These are phyloP conservation scores for Suaeda aralocaspica DNA, from an alignment of 148 eudicot species.

Conservation along the genomic window DNA sequence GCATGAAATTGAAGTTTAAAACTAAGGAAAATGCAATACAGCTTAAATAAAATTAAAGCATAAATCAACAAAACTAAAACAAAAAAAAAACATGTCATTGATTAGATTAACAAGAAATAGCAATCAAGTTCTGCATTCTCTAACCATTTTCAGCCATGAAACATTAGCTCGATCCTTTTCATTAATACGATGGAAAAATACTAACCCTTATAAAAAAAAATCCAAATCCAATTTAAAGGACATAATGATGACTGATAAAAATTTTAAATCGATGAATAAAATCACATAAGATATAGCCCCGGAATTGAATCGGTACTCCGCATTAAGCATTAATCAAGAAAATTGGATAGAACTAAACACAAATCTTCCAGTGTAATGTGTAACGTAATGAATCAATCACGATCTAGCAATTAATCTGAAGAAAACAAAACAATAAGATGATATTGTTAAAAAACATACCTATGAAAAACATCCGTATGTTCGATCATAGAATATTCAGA, in stretches of 20 bases:
- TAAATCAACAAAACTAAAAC: neutral
- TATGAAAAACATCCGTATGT: too few relatives aligned
- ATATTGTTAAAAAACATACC: too few relatives aligned
- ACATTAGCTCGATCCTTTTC: neutral
- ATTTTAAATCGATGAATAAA: neutral
- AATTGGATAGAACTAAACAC: too few relatives aligned
- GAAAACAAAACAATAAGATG: too few relatives aligned
- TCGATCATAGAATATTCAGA: too few relatives aligned
- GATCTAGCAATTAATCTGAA: too few relatives aligned
- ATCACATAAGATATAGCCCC: constrained; percentile 11
- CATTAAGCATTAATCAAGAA: too few relatives aligned
- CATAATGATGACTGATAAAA: neutral
- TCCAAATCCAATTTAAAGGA: neutral
- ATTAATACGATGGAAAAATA: neutral
- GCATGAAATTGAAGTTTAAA: neutral
- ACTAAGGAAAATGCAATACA: neutral
- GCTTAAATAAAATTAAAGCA: neutral
- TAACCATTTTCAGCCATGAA: neutral
- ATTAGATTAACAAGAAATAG: neutral
- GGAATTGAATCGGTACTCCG: too few relatives aligned
- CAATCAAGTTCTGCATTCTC: constrained; percentile 1
- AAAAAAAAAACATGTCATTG: neutral
- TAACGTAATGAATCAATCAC: too few relatives aligned
- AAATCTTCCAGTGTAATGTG: too few relatives aligned
- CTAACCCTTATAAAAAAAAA: neutral